Base-by-base conservation (phyloP, 805 yeast species). In the Cephaloascus albidus region DNA sequence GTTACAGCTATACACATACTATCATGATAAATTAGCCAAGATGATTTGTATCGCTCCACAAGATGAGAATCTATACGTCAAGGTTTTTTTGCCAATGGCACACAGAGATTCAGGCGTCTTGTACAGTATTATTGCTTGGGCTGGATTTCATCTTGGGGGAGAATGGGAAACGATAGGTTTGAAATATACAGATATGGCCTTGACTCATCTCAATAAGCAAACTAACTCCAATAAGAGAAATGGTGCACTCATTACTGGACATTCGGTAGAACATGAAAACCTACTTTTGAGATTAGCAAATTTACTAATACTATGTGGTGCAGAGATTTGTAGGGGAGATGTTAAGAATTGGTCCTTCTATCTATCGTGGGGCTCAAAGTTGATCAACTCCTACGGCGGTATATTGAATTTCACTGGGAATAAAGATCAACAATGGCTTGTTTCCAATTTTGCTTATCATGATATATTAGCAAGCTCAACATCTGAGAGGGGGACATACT, bases 251-350 rank as follows among this genome's bases (percentile, higher is more conserved):
- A 31, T n/a, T 10, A 6, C 6, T 40, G 37, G 23, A 18, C 5
- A 20, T 20, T 20, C 15, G 38, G 61, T 48, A 28, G 33, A 38
- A 17, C 55, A 68, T 20, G 60, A 64, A 38, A 38, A 57, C 8
- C 54, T 65, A 14, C 53, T 72, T 28, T 50, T 60, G 45, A 70
- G 80, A 43, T 53, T 85, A 35, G 89, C 94, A 1, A 74, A 81
- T 15, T 63, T 81, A 39, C 58, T 85, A 44, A 74, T 85, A 38
- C 63, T 85, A 38, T 74, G 84, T 46, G 86, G 83, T n/a, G 89
- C 85, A 1, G 88, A 84, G 51, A 82, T 85, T 39, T 85, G 90
- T 58, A 72, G 78, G 45, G 95, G 95, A 5, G 94, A 85, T 54
- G 86, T 83, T 28, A 69, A 69, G 30, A 75, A 78, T 51, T 85